A percentile compares a stretch with the other conserved stretches of the same genome.
Evolutionary conservation across 202 grass and related monocot species (phyloP).

Genomic region (Carex sylvatica): DNA sequence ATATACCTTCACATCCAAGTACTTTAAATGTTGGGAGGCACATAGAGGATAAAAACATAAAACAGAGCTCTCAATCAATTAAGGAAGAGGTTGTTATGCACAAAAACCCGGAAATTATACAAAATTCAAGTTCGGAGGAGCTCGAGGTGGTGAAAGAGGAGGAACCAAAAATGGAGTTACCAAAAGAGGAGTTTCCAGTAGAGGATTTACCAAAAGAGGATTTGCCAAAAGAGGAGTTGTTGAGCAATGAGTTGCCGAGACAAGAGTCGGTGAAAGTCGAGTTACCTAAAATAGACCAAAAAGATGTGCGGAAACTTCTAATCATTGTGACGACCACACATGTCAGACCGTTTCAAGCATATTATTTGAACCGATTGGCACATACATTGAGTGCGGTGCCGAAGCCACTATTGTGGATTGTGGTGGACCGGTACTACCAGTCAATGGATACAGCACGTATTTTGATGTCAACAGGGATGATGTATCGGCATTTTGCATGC

Average conservation of each 20-base stretch:
- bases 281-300: constrained; percentile 56
- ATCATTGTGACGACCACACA: constrained; percentile 85
- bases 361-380: constrained; percentile 79
- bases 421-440: constrained; percentile 70
- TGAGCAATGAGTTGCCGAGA: constrained; percentile 30
- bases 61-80: constrained; percentile 1
- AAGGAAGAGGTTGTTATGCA: constrained; percentile 19
- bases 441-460: constrained; percentile 67
- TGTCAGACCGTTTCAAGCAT: constrained; percentile 73
- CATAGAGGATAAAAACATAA: constrained; percentile 39
- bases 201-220: constrained; percentile 28
- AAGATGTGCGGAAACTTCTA: constrained; percentile 68
- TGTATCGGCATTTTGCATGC: constrained; percentile 93
- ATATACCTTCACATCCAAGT: constrained; percentile 28
- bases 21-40: constrained; percentile 44
- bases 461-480: constrained; percentile 78
- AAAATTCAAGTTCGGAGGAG: constrained; percentile 22
- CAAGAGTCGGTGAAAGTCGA: constrained; percentile 32
- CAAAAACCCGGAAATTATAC: constrained; percentile 7
- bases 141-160: constrained; percentile 39
- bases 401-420: constrained; percentile 82
- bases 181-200: constrained; percentile 10
- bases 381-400: constrained; percentile 70
- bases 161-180: constrained; percentile 38
- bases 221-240: constrained; percentile 17